Evolutionary conservation across 208 protist species (phyloP).

Genomic region (Leishmania tarentolae): DNA sequence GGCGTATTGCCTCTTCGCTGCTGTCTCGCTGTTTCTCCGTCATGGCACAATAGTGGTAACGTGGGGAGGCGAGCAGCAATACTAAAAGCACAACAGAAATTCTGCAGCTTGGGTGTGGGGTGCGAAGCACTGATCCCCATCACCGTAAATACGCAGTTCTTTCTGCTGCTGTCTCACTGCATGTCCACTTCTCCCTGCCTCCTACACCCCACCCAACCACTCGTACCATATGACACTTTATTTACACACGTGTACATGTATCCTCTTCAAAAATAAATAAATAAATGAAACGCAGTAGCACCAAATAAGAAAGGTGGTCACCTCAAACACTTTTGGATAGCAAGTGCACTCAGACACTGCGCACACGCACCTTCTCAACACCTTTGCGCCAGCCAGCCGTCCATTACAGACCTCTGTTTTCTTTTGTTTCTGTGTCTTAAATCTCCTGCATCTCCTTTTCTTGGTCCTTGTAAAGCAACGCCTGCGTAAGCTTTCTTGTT

Average conservation of each 20-base stretch:
- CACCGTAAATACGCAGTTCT: not conserved
- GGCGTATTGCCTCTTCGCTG: not conserved
- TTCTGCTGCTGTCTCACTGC: not conserved
- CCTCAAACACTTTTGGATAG: not conserved
- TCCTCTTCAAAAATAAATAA: not conserved
- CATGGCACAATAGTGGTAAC: not conserved
- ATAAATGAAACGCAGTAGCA: not conserved
- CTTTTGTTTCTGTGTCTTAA: conserved; percentile 1
- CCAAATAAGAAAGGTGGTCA: not conserved
- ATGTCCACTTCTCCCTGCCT: not conserved
- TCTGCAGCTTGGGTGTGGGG: not conserved
- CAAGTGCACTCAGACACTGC: not conserved
- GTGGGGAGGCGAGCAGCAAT: not conserved
- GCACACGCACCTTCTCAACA: not conserved
- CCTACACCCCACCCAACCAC: not conserved
- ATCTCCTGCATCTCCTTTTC: not conserved
- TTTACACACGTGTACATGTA: not conserved
- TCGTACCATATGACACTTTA: too few relatives aligned
- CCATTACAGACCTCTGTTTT: conserved; percentile 8
- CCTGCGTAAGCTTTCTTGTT: not conserved
- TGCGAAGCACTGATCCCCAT: not conserved
- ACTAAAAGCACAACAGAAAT: not conserved
- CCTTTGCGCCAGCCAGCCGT: not conserved
- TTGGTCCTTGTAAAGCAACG: not conserved
- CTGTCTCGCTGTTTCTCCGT: not conserved